Conservation (phyloP, 2,329 filamentous ascomycete genomes). For the Pseudogymnoascus sp. region DNA sequence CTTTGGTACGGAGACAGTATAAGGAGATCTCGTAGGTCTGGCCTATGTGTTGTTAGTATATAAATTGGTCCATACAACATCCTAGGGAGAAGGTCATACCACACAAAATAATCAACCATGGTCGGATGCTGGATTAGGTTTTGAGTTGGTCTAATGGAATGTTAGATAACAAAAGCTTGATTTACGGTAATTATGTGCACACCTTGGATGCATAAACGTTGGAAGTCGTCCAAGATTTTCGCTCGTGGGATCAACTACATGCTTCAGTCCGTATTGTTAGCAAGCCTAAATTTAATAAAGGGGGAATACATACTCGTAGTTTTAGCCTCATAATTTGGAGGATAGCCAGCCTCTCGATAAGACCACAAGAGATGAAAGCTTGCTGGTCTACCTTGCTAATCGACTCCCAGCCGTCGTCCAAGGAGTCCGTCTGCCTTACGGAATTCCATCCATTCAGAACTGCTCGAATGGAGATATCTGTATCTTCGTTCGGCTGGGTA, state of each 20-base stretch:
- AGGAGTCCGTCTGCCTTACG: background rate
- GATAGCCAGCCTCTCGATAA: slow-evolving; percentile 1
- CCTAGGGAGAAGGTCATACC: background rate
- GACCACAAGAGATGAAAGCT: background rate
- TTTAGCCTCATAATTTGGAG: background rate
- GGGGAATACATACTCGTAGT: background rate
- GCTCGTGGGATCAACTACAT: background rate
- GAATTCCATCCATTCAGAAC: slow-evolving; percentile 1
- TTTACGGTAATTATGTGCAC: too few relatives aligned
- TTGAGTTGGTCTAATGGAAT: background rate
- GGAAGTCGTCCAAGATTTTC: background rate
- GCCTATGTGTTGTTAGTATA: background rate
- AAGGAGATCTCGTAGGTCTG: background rate
- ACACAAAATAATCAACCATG: slow-evolving; percentile 1
- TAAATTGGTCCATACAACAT: background rate
- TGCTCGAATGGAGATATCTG: background rate
- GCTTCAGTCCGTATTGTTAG: background rate
- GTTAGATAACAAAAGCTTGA: background rate
- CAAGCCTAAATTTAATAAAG: background rate
- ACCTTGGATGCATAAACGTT: background rate
- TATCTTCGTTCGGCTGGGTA: background rate
- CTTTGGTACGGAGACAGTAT: background rate
- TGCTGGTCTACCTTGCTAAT: background rate
- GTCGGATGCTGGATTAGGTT: background rate
- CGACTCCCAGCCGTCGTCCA: background rate